Evolutionary conservation across 192 early-diverging fungal species (phyloP).

Genomic region (Rhizophagus sp.): DNA sequence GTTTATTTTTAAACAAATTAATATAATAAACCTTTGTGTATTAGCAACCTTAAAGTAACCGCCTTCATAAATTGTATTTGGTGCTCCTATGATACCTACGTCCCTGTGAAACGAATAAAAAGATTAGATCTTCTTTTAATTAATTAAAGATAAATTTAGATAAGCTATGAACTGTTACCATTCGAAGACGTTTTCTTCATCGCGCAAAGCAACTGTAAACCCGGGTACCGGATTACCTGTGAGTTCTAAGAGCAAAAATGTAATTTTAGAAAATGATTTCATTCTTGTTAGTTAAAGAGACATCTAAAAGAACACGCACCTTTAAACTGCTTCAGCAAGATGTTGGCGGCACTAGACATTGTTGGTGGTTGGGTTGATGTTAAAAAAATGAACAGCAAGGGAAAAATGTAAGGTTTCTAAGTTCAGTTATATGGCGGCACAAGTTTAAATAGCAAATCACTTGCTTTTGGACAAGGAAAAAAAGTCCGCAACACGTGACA

Average conservation of each 20-base stretch:
- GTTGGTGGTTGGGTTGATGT: not conserved
- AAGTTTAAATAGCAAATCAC: not conserved
- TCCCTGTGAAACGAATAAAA: conserved; percentile 34
- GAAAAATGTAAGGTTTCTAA: not conserved
- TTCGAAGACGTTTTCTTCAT: conserved; percentile 44
- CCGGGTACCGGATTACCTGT: conserved; percentile 50
- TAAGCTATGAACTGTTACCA: conserved; percentile 31
- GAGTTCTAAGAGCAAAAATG: conserved; percentile 35
- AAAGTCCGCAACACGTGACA: not conserved
- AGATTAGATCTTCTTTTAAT: not conserved
- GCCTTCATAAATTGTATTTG: conserved; percentile 51
- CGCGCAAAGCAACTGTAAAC: conserved; percentile 50
- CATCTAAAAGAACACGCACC: conserved; percentile 19
- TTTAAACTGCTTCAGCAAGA: conserved; percentile 53
- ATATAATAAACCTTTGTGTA: not conserved
- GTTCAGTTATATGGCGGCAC: too few species aligned
- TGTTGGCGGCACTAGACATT: conserved; percentile 44
- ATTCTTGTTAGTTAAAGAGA: not conserved
- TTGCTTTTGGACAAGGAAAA: not conserved
- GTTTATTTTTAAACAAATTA: not conserved
- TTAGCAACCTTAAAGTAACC: conserved; percentile 49
- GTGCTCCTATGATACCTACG: conserved; percentile 50
- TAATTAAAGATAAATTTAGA: not conserved
- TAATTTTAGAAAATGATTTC: not conserved
- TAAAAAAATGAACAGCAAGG: not conserved